Evolutionary conservation across 495 filamentous ascomycete genomes (phyloP).

Genomic region (Penicillium turbatum): DNA sequence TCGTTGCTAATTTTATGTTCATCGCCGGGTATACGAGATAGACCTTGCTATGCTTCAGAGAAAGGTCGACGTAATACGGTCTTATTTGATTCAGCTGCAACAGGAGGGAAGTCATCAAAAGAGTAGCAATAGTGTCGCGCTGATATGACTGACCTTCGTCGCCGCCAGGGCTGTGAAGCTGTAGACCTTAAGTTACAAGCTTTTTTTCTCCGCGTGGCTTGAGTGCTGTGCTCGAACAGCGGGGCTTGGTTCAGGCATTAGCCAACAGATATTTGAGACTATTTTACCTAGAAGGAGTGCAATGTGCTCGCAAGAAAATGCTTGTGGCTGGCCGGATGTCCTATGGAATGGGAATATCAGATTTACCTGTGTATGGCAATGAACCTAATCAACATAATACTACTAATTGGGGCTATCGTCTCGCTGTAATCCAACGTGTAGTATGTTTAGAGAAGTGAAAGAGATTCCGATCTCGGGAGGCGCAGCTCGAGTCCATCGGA

Average conservation of each 20-base stretch:
- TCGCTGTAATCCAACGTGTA: too few relatives aligned
- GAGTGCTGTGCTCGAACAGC: slow-evolving; percentile 14
- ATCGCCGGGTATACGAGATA: slow-evolving; percentile 22
- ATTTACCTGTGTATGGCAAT: slow-evolving; percentile 15
- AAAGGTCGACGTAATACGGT: slow-evolving; percentile 11
- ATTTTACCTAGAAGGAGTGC: slow-evolving; percentile 17
- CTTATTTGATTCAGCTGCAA: slow-evolving; percentile 5
- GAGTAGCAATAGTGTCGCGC: slow-evolving; percentile 10
- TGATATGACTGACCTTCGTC: slow-evolving; percentile 26
- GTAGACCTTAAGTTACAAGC: slow-evolving; percentile 7
- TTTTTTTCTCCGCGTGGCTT: slow-evolving; percentile 19
- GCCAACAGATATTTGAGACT: slow-evolving; percentile 9
- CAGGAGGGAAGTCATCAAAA: background rate
- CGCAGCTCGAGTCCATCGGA: too few relatives aligned
- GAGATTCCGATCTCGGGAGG: too few relatives aligned
- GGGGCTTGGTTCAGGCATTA: slow-evolving; percentile 12
- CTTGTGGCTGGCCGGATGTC: slow-evolving; percentile 17
- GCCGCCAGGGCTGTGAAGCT: slow-evolving; percentile 22
- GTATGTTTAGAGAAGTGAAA: too few relatives aligned
- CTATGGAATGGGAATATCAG: slow-evolving; percentile 15
- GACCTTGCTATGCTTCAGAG: slow-evolving; percentile 15
- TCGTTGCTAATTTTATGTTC: slow-evolving; percentile 19
- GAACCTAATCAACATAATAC: background rate
- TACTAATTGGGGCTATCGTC: too few relatives aligned
- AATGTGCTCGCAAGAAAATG: background rate